Evolutionary conservation across 1,139 yeast genomes (phyloP).

Genomic region (Saccharomyces hybrid): DNA sequence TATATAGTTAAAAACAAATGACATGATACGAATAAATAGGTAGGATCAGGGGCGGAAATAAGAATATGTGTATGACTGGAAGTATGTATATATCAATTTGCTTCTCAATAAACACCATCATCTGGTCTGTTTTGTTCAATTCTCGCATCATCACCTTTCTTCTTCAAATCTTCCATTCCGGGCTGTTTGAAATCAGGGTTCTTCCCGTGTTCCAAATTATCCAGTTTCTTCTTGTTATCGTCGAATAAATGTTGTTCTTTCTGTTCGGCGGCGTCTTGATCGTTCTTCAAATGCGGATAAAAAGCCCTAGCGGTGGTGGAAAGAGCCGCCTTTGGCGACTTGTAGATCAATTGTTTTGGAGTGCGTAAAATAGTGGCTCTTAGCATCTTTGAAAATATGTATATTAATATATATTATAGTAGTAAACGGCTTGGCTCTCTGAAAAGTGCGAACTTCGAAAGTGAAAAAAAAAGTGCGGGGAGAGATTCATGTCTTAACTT

Average conservation of each 20-base stretch:
- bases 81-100: neutral
- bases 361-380: neutral
- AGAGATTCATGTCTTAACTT: neutral
- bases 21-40: neutral
- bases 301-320: neutral
- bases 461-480: neutral
- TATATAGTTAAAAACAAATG: neutral
- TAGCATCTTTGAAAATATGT: neutral
- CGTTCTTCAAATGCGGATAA: slow-evolving; percentile 10
- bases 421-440: neutral
- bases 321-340: neutral
- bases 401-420: slow-evolving; percentile 4
- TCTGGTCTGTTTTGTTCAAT: slow-evolving; percentile 31
- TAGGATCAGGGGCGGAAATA: neutral
- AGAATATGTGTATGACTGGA: neutral
- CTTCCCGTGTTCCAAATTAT: slow-evolving; percentile 22
- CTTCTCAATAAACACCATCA: slow-evolving; percentile 27
- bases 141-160: slow-evolving; percentile 28
- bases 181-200: slow-evolving; percentile 13
- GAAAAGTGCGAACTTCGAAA: neutral
- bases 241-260: slow-evolving; percentile 24
- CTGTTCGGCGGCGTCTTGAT: slow-evolving; percentile 15
- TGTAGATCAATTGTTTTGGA: neutral
- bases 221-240: slow-evolving; percentile 22
- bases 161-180: slow-evolving; percentile 17